phyloP scores from a whole-genome alignment of 1,139 yeast genomes.

The Blastobotrys proliferans region DNA sequence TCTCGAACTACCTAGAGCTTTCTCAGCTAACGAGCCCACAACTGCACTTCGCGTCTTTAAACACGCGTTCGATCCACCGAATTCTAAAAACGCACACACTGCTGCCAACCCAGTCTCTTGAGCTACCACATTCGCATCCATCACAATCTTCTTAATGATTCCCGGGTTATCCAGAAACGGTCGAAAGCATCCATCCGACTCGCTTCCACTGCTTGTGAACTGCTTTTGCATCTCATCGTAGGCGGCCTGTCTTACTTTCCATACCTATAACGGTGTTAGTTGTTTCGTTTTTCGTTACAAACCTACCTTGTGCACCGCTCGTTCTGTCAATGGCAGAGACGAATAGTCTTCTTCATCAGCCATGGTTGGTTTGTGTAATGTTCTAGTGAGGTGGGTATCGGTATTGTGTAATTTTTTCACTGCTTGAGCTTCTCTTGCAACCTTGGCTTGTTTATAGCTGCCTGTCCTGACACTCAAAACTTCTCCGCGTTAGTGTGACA shows the following conservation, averaged over 20 bases:
- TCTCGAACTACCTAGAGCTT: conserved; percentile 73
- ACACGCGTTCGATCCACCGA: conserved; percentile 49
- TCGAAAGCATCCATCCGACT: conserved; percentile 51
- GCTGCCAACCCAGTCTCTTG: conserved; percentile 75
- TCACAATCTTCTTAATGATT: conserved; percentile 50
- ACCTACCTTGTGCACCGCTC: conserved; percentile 57
- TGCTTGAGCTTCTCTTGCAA: too few species aligned
- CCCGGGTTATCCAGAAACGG: conserved; percentile 50
- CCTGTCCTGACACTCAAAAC: too few species aligned
- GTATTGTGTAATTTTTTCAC: too few species aligned
- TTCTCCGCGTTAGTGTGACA: too few species aligned
- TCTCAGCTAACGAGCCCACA: conserved; percentile 65
- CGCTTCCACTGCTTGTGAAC: conserved; percentile 54
- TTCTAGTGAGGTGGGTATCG: too few species aligned
- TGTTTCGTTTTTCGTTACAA: background rate
- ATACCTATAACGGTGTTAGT: conserved; percentile 37
- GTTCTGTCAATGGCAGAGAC: conserved; percentile 59
- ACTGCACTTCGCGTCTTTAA: conserved; percentile 40
- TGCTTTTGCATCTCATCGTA: conserved; percentile 60
- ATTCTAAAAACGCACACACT: conserved; percentile 53
- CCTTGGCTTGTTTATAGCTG: too few species aligned
- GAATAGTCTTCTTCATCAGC: conserved; percentile 54
- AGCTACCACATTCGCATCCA: conserved; percentile 86
- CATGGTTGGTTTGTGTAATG: conserved; percentile 27
- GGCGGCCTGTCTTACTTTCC: conserved; percentile 86